A percentile compares a stretch with the other conserved stretches of the same genome.
Evolutionary conservation across 2,329 filamentous ascomycete genomes (phyloP).

Genomic region (Epichloe scottii): DNA sequence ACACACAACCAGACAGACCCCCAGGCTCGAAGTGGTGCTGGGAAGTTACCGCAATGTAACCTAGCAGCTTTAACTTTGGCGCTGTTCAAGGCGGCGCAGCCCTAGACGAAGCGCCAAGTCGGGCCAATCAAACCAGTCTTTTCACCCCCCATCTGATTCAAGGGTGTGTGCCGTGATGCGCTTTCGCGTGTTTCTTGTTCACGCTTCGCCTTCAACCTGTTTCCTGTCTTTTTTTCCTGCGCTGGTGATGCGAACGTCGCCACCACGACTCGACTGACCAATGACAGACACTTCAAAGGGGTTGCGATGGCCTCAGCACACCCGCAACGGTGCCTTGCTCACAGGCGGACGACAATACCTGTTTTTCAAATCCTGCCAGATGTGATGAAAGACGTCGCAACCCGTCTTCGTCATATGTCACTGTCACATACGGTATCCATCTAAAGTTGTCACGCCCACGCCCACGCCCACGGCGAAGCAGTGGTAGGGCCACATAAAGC

Average conservation of each 20-base stretch:
- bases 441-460: background rate
- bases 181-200: background rate
- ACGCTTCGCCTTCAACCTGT: background rate
- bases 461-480: background rate
- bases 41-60: slow-evolving; percentile 8
- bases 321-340: background rate
- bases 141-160: background rate
- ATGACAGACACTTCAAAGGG: background rate
- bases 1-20: background rate
- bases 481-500: background rate
- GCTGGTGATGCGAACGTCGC: background rate
- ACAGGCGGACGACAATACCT: background rate
- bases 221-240: background rate
- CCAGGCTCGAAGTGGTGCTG: slow-evolving; percentile 3
- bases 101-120: background rate
- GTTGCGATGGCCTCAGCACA: background rate
- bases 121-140: background rate
- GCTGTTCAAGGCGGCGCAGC: background rate
- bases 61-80: slow-evolving; percentile 4
- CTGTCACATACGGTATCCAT: background rate
- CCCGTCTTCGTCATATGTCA: background rate
- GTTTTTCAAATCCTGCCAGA: background rate
- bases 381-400: background rate
- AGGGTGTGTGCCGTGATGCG: background rate
- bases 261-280: background rate